Conservation (phyloP, 2,329 filamentous ascomycete genomes). For the Aspergillus sp. region DNA sequence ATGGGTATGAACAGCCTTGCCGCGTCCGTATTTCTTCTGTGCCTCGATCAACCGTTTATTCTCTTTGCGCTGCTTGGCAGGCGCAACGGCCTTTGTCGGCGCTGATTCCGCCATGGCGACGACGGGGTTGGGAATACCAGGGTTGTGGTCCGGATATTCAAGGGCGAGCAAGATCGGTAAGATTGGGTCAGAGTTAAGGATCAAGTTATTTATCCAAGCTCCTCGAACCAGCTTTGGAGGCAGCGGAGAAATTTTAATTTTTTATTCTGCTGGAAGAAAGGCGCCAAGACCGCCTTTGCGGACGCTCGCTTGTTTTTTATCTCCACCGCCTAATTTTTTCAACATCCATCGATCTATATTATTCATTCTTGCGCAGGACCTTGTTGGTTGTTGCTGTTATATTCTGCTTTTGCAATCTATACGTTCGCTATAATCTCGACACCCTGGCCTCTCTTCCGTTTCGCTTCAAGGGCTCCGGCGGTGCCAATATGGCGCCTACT, state of each 20-base stretch:
- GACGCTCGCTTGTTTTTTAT: slow-evolving; percentile 19
- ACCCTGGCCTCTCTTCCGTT: slow-evolving; percentile 66
- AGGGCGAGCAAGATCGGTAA: too few relatives aligned
- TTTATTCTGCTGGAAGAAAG: slow-evolving; percentile 19
- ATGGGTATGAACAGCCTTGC: slow-evolving; percentile 70
- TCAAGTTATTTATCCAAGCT: background rate
- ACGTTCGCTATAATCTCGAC: slow-evolving; percentile 14
- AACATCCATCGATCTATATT: slow-evolving; percentile 18
- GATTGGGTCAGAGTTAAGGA: background rate
- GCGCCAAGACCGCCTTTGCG: slow-evolving; percentile 14
- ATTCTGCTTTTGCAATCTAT: slow-evolving; percentile 9
- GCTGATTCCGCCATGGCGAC: slow-evolving; percentile 31
- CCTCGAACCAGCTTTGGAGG: background rate
- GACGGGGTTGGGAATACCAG: slow-evolving; percentile 7
- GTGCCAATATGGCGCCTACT: slow-evolving; percentile 71
- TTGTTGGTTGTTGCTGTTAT: slow-evolving; percentile 8
- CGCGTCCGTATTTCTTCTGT: slow-evolving; percentile 79
- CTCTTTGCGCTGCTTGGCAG: slow-evolving; percentile 36
- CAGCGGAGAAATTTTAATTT: slow-evolving; percentile 10
- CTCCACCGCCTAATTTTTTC: slow-evolving; percentile 38
- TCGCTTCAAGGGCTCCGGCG: slow-evolving; percentile 72
- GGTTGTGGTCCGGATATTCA: background rate
- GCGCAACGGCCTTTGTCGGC: slow-evolving; percentile 29
- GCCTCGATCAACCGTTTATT: slow-evolving; percentile 51
- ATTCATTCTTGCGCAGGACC: slow-evolving; percentile 2